Base-by-base conservation (phyloP, 2,329 filamentous ascomycete genomes). In the Corinectria fuckeliana region DNA sequence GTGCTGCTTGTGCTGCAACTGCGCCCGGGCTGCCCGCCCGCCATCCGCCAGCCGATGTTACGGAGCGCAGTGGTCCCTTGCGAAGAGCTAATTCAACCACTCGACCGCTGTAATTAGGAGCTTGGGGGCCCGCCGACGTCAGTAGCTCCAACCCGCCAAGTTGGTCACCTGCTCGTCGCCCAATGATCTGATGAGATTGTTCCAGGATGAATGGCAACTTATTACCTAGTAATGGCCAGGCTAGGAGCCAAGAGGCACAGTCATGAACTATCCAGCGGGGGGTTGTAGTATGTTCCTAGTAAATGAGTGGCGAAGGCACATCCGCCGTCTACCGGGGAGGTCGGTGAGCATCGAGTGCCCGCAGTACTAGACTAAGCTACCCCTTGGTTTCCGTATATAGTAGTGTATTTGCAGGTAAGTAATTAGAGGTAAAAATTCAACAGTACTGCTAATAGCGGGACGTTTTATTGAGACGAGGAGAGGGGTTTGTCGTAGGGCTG, bases 151-250 rank as follows among this genome's bases (percentile, higher is more conserved):
- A n/a, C n/a, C n/a, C n/a, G n/a, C 11, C 28, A 16, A 13, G 38
- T 14, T 20, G 55, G 55, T 57, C 55, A 57, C 32, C 48, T 57
- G 48, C 47, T 45, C 47, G 39, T 41, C 47, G 26, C 48, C 32
- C 30, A 18, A 30, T 11, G 26, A 32, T 42, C 36, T 49, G 44
- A 18, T 25, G 50, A 52, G 18, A 20, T 32, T 51, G 5, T 21
- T 41, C n/a, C 34, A 41, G 30, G 48, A 41, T 25, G 13, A 34
- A 1, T 3, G 16, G 39, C 28, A 42, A n/a, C 11, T 28, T 28
- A 53, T 47, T 50, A 38, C n/a, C 38, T 7, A n/a, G n/a, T 18
- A 26, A 23, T 8, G 7, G 3, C 41, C 11, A 23, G 21, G 21
- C 10, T 26, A 10, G 41, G n/a, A 28, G 41, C 10, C 25, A 28